phyloP scores from a whole-genome alignment of 805 yeast species.

The Schizosaccharomyces pombe region ASM294v3 CU329670.1:911001-911500 shows the following conservation, averaged over 20 bases:
- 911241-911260: background rate
- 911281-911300: conserved; percentile 19
- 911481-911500: conserved; percentile 20
- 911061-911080: too few species aligned
- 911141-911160: too few species aligned
- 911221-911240: too few species aligned
- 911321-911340: conserved; percentile 26
- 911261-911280: conserved; percentile 6
- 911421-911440: conserved; percentile 18
- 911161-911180: too few species aligned
- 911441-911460: conserved; percentile 26
- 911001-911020: background rate
- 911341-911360: conserved; percentile 28
- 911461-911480: conserved; percentile 22
- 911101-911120: too few species aligned
- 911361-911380: conserved; percentile 19
- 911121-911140: too few species aligned
- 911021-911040: background rate
- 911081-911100: too few species aligned
- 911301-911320: conserved; percentile 22
- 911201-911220: too few species aligned
- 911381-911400: conserved; percentile 23
- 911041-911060: too few species aligned
- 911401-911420: conserved; percentile 25
- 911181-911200: too few species aligned